Conservation (phyloP, 208 protist species). For the Wallacemonas rigidus region DNA sequence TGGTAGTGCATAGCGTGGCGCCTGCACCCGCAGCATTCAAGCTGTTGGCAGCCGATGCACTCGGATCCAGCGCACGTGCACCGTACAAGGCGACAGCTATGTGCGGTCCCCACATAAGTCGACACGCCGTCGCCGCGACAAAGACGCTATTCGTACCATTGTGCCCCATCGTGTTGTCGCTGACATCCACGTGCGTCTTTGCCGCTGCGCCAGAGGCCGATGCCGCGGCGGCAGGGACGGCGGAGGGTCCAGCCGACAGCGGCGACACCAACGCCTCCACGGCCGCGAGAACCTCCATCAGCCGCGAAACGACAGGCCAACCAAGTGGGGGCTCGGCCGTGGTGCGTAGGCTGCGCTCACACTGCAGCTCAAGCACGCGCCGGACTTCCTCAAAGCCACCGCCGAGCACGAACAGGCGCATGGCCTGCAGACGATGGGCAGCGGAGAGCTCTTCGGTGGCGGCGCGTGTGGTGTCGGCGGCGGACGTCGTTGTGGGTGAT, state of each 20-base stretch:
- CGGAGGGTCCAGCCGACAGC: not conserved
- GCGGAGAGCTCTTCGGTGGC: constrained; percentile 14
- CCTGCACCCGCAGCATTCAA: not conserved
- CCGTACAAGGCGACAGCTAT: not conserved
- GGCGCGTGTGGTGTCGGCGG: not conserved
- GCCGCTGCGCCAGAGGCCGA: not conserved
- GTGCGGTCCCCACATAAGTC: constrained; percentile 5
- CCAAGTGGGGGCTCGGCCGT: constrained; percentile 38
- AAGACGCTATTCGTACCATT: not conserved
- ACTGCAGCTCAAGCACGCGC: constrained; percentile 46
- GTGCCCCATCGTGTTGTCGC: too few relatives aligned
- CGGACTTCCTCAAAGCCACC: constrained; percentile 47
- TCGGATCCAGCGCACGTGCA: not conserved
- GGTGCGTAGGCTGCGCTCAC: constrained; percentile 46
- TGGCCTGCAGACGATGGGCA: not conserved
- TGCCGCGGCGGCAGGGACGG: not conserved
- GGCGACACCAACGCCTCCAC: constrained; percentile 19
- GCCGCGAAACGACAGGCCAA: constrained; percentile 50
- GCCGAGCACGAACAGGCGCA: constrained; percentile 41
- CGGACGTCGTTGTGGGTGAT: not conserved
- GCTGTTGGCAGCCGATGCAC: not conserved
- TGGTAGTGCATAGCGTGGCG: not conserved
- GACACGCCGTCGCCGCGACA: constrained; percentile 12
- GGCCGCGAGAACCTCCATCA: constrained; percentile 52
- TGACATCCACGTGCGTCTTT: not conserved